Conservation (phyloP, 352 stramenopile genomes). For the Phytophthora vignae region DNA sequence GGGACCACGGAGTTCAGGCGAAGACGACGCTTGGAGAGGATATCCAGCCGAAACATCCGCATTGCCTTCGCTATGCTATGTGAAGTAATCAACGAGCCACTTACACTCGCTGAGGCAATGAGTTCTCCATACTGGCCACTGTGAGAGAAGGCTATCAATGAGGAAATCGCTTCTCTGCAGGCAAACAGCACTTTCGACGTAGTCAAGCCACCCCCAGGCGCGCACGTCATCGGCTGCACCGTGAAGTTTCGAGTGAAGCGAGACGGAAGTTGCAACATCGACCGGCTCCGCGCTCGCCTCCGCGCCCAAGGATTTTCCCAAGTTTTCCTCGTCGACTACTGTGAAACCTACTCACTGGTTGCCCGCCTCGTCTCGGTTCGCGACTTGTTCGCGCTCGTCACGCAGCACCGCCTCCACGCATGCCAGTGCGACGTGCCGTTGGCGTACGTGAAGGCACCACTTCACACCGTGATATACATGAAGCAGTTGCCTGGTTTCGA, state of each 20-base stretch:
- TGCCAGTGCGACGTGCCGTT: neutral
- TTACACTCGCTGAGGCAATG: no score
- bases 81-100: no score
- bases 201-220: neutral
- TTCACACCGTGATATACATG: no score
- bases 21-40: no score
- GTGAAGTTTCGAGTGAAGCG: neutral
- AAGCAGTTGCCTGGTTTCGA: no score
- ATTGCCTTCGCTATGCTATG: no score
- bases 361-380: conserved; percentile 3
- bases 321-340: conserved; percentile 5
- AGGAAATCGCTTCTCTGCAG: neutral
- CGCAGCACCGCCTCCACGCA: neutral
- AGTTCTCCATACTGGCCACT: neutral
- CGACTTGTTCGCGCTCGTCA: conserved; percentile 3
- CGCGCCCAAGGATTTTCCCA: conserved; percentile 1
- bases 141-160: neutral
- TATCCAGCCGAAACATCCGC: no score
- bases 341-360: conserved; percentile 9
- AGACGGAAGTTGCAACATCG: conserved; percentile 7
- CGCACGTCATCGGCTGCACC: conserved; percentile 3
- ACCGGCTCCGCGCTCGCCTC: conserved; percentile 4
- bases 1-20: no score
- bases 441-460: neutral
- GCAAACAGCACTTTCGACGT: neutral